Evolutionary conservation across 306 rosid genomes (phyloP).

Genomic region (Parietaria judaica): DNA sequence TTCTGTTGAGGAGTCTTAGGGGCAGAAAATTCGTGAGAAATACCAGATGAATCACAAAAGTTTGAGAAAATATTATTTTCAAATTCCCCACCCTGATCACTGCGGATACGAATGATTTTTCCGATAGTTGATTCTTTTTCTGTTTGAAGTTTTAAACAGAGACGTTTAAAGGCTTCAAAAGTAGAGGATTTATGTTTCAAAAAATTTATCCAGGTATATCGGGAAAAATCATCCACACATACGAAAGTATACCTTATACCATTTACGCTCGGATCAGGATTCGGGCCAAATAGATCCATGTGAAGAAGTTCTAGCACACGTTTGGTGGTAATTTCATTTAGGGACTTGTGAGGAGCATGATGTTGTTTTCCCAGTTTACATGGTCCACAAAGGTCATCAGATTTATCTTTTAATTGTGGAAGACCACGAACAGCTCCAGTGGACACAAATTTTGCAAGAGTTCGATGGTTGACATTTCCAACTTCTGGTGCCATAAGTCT

Average conservation of each 20-base stretch:
- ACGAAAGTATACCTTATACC: neutral
- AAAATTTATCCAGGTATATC: neutral
- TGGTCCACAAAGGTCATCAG: too few species aligned
- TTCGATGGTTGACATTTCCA: too few species aligned
- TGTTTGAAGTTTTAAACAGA: neutral
- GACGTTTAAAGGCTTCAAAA: neutral
- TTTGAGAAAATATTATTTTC: too few species aligned
- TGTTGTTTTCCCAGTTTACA: too few species aligned
- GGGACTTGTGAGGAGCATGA: neutral
- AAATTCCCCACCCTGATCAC: neutral
- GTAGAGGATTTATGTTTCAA: neutral
- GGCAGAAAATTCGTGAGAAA: neutral
- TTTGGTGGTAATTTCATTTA: neutral
- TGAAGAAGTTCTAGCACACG: too few species aligned
- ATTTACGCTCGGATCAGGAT: neutral
- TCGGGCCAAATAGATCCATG: neutral
- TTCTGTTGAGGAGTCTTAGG: too few species aligned
- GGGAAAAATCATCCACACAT: neutral
- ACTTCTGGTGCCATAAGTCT: too few species aligned
- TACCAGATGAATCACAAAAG: too few species aligned
- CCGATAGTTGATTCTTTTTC: neutral
- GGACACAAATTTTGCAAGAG: too few species aligned
- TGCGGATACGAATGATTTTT: neutral
- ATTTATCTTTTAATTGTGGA: too few species aligned
- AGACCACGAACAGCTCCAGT: too few species aligned